Base-by-base conservation (phyloP, 306 rosid genomes). In the Rosa lucieae region DNA sequence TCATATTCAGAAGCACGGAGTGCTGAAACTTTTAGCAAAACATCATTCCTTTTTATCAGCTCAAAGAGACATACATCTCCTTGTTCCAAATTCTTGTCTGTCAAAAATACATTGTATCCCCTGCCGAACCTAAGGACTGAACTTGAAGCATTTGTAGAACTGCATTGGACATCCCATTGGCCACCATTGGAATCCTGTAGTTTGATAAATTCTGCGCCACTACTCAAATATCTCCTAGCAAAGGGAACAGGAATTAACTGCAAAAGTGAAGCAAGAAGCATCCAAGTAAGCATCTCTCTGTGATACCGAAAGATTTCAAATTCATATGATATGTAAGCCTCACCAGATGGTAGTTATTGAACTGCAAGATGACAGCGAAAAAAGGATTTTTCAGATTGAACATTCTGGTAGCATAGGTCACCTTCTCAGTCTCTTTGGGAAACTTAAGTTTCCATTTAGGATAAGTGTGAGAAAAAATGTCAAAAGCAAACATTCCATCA, bases 61-160 rank as follows among this genome's bases (percentile, higher is more conserved):
- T 78, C 80, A 75, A 77, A 59, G 62, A 12, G 67, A 75, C 84
- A 75, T 35, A 42, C 53, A 67, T 87, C 90, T 26, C 90, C 88
- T 5, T 0, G 43, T 21, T 67, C 32, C 81, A 84, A 61, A 10
- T 71, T 6, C 14, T 73, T 70, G 6, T 71, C 80, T 53, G 0
- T 71, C 1, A 11, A 14, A 75, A 87, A 87, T 13, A 29, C 4
- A 3, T 0, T 0, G 85, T 86, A 82, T 17, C 90, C 88, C 14
- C 0, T 32, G 42, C 20, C n/a, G 10, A 81, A 17, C 43, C 55
- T 49, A 15, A 13, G 20, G 13, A 4, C 55, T 49, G 55, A 49
- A 49, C 55, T 49, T 13, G 55, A 49, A 49, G 55, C 55, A 49
- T 49, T 78, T 42, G 13, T 0, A 26, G 37, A 5, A 46, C 3